Conservation (phyloP, 2,329 filamentous ascomycete genomes). For the Metarhizium rileyi region DNA sequence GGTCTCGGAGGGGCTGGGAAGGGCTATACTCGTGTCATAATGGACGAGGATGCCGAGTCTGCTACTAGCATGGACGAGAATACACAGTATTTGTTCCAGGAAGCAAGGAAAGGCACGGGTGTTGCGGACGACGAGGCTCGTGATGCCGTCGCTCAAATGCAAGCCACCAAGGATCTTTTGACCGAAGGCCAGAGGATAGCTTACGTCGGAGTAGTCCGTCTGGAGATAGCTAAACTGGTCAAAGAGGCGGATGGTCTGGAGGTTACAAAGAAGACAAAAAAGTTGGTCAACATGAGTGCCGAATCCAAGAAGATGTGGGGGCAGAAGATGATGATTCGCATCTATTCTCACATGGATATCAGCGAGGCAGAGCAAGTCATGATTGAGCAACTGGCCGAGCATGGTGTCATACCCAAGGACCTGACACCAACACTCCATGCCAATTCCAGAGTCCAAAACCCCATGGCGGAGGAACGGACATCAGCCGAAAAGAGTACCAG, state of each 20-base stretch:
- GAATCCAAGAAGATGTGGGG: conserved; percentile 92
- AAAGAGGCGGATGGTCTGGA: conserved; percentile 55
- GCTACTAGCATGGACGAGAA: conserved; percentile 96
- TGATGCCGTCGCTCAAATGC: conserved; percentile 81
- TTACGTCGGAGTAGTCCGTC: conserved; percentile 81
- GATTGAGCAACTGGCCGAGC: conserved; percentile 93
- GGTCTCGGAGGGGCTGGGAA: conserved; percentile 83
- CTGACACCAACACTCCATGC: conserved; percentile 80
- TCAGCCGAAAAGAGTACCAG: conserved; percentile 9
- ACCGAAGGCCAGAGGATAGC: conserved; percentile 94
- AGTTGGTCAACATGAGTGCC: conserved; percentile 55
- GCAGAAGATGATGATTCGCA: conserved; percentile 93
- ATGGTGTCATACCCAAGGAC: conserved; percentile 79
- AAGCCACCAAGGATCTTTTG: conserved; percentile 88
- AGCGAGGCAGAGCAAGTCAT: conserved; percentile 86
- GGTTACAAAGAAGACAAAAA: conserved; percentile 58
- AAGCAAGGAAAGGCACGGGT: conserved; percentile 44
- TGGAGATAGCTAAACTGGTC: conserved; percentile 72
- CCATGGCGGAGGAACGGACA: conserved; percentile 51
- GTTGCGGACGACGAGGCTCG: conserved; percentile 62
- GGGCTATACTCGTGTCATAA: conserved; percentile 88
- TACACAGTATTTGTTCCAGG: conserved; percentile 89
- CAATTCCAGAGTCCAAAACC: conserved; percentile 88
- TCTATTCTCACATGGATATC: conserved; percentile 97
- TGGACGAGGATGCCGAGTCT: conserved; percentile 90